A percentile compares a stretch with the other conserved stretches of the same genome.
Evolutionary conservation across 2,329 filamentous ascomycete genomes (phyloP).

Genomic region (Paraphaeosphaeria sporulosa): DNA sequence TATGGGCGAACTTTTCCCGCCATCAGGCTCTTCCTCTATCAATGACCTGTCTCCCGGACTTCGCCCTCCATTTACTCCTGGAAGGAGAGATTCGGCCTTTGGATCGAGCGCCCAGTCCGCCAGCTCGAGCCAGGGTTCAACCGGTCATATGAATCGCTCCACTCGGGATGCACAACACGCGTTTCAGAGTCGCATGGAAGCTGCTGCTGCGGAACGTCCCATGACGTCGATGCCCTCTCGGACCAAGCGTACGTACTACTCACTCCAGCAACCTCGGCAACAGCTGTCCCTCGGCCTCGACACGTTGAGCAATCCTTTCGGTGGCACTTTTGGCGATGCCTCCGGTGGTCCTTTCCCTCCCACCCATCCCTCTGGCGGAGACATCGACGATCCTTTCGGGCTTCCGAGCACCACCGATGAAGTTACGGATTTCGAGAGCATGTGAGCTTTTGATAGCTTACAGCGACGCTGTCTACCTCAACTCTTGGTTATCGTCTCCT

Average conservation of each 20-base stretch:
- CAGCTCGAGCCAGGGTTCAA: background rate
- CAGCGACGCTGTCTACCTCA: background rate
- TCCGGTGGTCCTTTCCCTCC: background rate
- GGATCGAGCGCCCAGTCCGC: too few relatives aligned
- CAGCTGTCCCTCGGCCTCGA: background rate
- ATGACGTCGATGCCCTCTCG: background rate
- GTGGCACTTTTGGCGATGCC: background rate
- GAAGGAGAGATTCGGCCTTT: background rate
- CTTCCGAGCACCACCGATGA: background rate
- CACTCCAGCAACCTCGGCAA: background rate
- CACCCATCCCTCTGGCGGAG: background rate
- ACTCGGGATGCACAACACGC: background rate
- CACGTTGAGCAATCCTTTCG: background rate
- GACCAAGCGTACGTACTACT: background rate
- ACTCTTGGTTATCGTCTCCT: background rate
- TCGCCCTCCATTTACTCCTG: background rate
- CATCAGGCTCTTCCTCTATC: background rate
- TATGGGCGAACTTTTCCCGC: too few relatives aligned
- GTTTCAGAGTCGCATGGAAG: background rate
- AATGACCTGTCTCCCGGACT: background rate
- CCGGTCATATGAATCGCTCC: background rate
- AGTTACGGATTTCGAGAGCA: background rate
- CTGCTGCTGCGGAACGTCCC: background rate
- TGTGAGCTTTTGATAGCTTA: background rate
- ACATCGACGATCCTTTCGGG: background rate